Conservation (phyloP, 2,329 filamentous ascomycete species). For the Arthrobotrys megalospora region DNA sequence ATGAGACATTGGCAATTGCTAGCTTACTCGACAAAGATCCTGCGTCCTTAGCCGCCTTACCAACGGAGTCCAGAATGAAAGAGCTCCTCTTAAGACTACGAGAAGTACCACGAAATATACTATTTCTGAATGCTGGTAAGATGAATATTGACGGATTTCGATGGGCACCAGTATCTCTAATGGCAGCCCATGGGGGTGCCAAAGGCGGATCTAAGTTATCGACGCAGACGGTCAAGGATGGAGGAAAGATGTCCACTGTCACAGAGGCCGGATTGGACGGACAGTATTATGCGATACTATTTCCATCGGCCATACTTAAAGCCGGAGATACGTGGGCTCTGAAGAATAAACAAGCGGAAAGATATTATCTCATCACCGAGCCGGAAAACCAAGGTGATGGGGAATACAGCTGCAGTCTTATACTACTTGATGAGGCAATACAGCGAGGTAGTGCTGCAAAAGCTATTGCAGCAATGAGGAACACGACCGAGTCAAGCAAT, state of each 20-base stretch:
- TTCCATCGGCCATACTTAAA: not conserved
- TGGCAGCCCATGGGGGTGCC: not conserved
- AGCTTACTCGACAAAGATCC: not conserved
- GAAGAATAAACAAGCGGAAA: not conserved
- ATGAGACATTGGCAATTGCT: not conserved
- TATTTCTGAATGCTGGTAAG: not conserved
- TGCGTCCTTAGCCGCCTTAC: not conserved
- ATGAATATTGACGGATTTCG: slow-evolving; percentile 4
- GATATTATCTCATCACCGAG: not conserved
- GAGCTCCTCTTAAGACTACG: not conserved
- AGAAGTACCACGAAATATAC: not conserved
- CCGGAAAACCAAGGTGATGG: not conserved
- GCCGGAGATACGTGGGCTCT: not conserved
- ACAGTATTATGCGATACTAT: not conserved
- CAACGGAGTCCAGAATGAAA: not conserved
- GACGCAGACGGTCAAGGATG: not conserved
- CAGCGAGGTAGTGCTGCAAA: not conserved
- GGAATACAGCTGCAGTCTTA: not conserved
- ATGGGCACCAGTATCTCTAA: not conserved
- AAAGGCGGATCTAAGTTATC: not conserved
- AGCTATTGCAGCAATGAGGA: not conserved
- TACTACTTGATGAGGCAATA: not conserved
- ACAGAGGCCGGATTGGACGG: not conserved
- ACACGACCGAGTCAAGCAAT: too few species aligned
- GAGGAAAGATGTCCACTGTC: not conserved